Evolutionary conservation across 768 basidiomycete species (phyloP), one percentile per base, ranked within the genome.

Genomic region (Termitomyces bulborhizus): DNA sequence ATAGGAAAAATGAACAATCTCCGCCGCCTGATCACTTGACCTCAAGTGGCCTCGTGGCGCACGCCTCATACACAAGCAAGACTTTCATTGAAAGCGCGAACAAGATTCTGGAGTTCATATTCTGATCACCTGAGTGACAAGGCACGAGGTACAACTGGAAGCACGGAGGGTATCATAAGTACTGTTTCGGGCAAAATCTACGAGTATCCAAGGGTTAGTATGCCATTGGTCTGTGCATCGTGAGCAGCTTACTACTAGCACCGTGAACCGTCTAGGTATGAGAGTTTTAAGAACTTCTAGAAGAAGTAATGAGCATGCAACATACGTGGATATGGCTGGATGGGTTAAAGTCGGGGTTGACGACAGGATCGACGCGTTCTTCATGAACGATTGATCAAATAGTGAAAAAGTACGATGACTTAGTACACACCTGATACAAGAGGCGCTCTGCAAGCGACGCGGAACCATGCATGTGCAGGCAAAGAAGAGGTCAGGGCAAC

Each of bases 301-400:
- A n/a, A 53, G 9, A 29, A 26, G 24, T 13, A 40, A 26, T 13
- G 26, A 49, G 48, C n/a, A 15, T 9, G 31, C 47, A 49, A 64
- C 73, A 42, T 43, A 75, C 74, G 55, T 76, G 75, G 42, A 75
- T 69, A 53, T 76, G 75, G 36, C 73, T 68, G 0, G 72, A 72
- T 0, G 75, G 75, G 12, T 60, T 60, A 27, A 58, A 57, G 24
- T 64, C 69, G 5, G 74, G 72, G 18, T 65, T 66, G 24, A 71
- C 62, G 46, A 76, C 68, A 34, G 75, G 75, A 53, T 76, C 75
- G 32, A 76, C 61, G 42, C 75, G 66, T 43, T 72, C 71, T 72
- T 45, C 16, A 49, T 46, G 21, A 16, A 44, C 42, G 7, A 15
- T 18, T 36, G 27, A 24, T 39, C 5, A 29, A 36, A 27, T 44